Base-by-base conservation (phyloP, 371 early-diverging fungal genomes). In the Syncephalastrum racemosum region DNA sequence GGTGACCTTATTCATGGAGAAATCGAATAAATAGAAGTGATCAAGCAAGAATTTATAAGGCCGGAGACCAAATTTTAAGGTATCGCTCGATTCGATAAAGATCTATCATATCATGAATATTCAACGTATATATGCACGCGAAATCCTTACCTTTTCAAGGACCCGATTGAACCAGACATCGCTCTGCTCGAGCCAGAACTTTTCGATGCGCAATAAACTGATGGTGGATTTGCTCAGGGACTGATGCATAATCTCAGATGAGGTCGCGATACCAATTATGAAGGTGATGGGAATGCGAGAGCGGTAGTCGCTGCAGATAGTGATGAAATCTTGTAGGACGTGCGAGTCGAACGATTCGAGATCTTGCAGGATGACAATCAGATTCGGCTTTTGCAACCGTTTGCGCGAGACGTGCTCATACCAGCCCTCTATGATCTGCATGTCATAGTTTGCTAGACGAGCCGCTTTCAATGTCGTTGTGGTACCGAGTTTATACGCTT, bases 241-340 rank as follows among this genome's bases (percentile, higher is more conserved):
- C 67, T 95, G 92, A 54, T 92, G 90, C 13, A 95, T 46, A 14
- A 86, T 82, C 39, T 92, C 90, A n/a, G 83, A 80, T 2, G 91
- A 89, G 2, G 94, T 95, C 2, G 94, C 93, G 48, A 95, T 70
- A 16, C 94, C 93, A 62, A 95, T 70, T 0, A 95, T 60, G n/a
- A 94, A 71, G 1, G 90, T 83, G 57, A 95, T 83, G 4, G 95
- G 95, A 16, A 94, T 64, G 23, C 72, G 60, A 25, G 68, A 58
- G 56, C 82, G 78, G 68, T 91, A 89, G 53, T 86, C 82, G 66
- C 91, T 85, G 78, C 82, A 84, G 45, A 94, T 90, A 18, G 77
- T 77, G 53, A 93, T 76, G 50, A 94, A 80, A 59, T 91, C 87
- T 49, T 89, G 83, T 1, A 94, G 78, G 0, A 93, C 79, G 14